Conservation (phyloP, 2,329 filamentous ascomycete genomes). For the Claviceps maximensis region DNA sequence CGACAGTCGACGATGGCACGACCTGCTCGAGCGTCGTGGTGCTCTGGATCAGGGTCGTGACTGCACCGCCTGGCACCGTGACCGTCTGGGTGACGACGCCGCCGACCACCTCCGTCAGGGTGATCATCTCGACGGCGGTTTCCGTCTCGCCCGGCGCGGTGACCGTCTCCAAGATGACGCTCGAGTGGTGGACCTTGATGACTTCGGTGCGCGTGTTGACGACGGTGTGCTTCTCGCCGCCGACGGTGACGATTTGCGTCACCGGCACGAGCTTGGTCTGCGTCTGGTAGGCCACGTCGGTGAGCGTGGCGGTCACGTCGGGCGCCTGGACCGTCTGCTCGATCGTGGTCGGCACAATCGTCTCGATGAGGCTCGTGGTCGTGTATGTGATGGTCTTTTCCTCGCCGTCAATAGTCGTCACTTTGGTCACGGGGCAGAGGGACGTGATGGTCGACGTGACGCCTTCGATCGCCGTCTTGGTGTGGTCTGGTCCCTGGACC, state of each 20-base stretch:
- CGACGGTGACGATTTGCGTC: constrained; percentile 20
- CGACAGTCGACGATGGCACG: constrained; percentile 13
- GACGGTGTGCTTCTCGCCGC: constrained; percentile 17
- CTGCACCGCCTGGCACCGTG: constrained; percentile 21
- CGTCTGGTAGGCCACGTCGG: constrained; percentile 23
- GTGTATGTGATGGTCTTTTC: constrained; percentile 24
- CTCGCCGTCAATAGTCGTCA: constrained; percentile 28
- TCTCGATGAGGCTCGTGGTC: constrained; percentile 25
- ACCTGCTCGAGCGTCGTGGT: constrained; percentile 20
- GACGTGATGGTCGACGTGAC: constrained; percentile 29
- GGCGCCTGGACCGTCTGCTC: constrained; percentile 12
- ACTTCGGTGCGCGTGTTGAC: constrained; percentile 14
- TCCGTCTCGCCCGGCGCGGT: constrained; percentile 25
- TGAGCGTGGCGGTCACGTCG: constrained; percentile 7
- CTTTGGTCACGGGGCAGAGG: constrained; percentile 31
- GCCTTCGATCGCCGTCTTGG: constrained; percentile 19
- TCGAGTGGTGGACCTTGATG: constrained; percentile 15
- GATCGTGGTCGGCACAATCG: constrained; percentile 21
- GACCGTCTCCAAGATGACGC: constrained; percentile 22
- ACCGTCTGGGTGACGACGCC: constrained; percentile 30
- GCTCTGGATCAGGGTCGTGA: constrained; percentile 23
- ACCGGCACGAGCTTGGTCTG: constrained; percentile 21
- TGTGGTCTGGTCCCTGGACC: constrained; percentile 18
- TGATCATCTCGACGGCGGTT: constrained; percentile 20
- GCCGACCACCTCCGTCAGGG: constrained; percentile 27